A percentile compares a stretch with the other conserved stretches of the same genome.
Conservation (phyloP, 768 basidiomycete genomes). For the Kwoniella dendrophila region DNA sequence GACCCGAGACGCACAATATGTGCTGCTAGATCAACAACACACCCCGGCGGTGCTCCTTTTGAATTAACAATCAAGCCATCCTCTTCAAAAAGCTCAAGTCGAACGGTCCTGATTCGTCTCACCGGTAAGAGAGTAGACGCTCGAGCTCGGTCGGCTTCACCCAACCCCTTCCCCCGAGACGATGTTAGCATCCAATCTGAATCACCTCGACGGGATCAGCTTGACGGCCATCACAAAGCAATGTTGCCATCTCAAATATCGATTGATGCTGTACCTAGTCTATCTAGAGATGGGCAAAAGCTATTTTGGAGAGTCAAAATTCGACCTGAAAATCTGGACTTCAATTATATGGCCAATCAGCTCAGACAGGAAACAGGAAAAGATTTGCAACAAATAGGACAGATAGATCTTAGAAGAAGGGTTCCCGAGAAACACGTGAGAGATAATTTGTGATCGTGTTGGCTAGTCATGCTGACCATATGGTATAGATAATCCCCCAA, state of each 20-base stretch:
- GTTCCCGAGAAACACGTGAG: slow-evolving; percentile 36
- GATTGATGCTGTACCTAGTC: slow-evolving; percentile 27
- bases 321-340: background rate
- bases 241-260: slow-evolving; percentile 6
- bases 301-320: slow-evolving; percentile 21
- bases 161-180: background rate
- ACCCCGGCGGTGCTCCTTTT: background rate
- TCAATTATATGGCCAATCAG: background rate
- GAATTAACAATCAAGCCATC: slow-evolving; percentile 13
- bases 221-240: background rate
- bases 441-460: too few relatives aligned
- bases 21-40: background rate
- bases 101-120: slow-evolving; percentile 28
- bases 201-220: slow-evolving; percentile 1
- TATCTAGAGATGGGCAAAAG: background rate
- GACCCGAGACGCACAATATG: slow-evolving; percentile 21
- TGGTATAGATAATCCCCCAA: slow-evolving; percentile 29
- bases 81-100: background rate
- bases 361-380: slow-evolving; percentile 16
- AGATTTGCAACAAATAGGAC: slow-evolving; percentile 8
- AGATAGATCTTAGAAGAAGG: slow-evolving; percentile 28
- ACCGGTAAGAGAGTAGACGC: slow-evolving; percentile 26
- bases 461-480: background rate
- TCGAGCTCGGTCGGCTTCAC: slow-evolving; percentile 29
- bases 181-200: background rate